Conservation (phyloP, 2,329 filamentous ascomycete species). For the Microsporum audouinii region DNA sequence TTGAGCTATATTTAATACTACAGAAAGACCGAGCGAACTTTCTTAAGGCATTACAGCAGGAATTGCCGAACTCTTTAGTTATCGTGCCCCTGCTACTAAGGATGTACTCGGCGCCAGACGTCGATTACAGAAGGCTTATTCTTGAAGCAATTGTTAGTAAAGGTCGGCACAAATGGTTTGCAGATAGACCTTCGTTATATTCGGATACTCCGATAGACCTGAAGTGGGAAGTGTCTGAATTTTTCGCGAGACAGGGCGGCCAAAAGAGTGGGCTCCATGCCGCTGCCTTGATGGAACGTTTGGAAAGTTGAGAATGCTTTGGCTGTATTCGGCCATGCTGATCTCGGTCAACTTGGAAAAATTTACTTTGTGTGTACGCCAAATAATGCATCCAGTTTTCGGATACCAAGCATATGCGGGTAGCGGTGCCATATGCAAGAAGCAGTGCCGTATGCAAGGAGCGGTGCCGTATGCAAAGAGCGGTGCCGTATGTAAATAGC, state of each 20-base stretch:
- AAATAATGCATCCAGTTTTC: neutral
- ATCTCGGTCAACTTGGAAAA: neutral
- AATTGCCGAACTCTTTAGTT: conserved; percentile 1
- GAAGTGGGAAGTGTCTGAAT: conserved; percentile 1
- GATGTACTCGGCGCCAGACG: conserved; percentile 5
- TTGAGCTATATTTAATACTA: conserved; percentile 1
- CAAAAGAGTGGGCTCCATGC: conserved; percentile 2
- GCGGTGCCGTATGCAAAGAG: no score
- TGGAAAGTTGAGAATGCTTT: neutral
- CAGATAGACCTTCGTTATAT: neutral
- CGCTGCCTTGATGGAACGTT: neutral
- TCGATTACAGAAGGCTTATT: conserved; percentile 9
- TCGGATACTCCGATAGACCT: conserved; percentile 1
- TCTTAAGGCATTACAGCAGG: conserved; percentile 1
- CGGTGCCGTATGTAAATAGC: no score
- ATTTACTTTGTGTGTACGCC: neutral
- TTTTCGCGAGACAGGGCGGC: neutral
- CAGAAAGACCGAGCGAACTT: conserved; percentile 5
- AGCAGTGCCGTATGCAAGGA: no score
- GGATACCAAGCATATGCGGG: no score
- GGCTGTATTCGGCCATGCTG: neutral
- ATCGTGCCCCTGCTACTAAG: neutral
- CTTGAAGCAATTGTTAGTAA: conserved; percentile 7
- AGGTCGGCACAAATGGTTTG: conserved; percentile 9
- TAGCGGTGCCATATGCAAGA: no score